Evolutionary conservation across 2,329 filamentous ascomycete genomes (phyloP), one percentile per base, ranked within the genome.

Genomic region (Cladosporium sp.): DNA sequence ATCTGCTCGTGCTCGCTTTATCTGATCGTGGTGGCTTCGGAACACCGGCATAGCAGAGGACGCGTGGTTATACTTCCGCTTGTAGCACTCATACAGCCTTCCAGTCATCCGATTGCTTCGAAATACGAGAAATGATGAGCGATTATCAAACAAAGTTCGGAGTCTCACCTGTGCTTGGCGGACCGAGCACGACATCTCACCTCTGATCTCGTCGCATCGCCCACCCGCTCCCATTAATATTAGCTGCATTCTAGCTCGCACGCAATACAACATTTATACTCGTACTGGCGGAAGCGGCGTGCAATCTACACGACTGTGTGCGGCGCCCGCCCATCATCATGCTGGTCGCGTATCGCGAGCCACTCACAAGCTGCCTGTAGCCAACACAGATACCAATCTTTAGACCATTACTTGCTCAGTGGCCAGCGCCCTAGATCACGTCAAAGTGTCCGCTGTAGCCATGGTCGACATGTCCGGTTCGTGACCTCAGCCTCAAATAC

Each of bases 161-260:
- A 45, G 52, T 47, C 52, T 47, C 40, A 37, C 34, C 48, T 51
- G 32, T 19, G 48, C 48, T 51, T 51, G 52, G 52, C 52, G 42
- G 42, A 28, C 42, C 42, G 42, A 55, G 52, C 52, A 55, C 52
- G 52, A 55, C 52, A 55, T 55, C 42, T 10, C n/a, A n/a, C n/a
- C 28, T 9, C 32, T 53, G 36, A 19, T 25, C 36, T 32, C 52
- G 9, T 47, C 12, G 9, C 19, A 12, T 20, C 28, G 24, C 22
- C 15, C 3, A 44, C 13, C 15, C 15, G 8, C 42, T 25, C n/a
- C 24, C 42, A 45, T 45, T 6, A 20, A 17, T 20, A 22, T 42
- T 28, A 20, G 17, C 22, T 12, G 13, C 28, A 17, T 34, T 28
- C 36, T 22, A 7, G 22, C 17, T 54, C 51, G 51, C 52, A 55